Percentiles rank a stretch among this genome's conserved stretches.
Conservation (phyloP, 805 yeast species). For the Lipomyces starkeyi region DNA sequence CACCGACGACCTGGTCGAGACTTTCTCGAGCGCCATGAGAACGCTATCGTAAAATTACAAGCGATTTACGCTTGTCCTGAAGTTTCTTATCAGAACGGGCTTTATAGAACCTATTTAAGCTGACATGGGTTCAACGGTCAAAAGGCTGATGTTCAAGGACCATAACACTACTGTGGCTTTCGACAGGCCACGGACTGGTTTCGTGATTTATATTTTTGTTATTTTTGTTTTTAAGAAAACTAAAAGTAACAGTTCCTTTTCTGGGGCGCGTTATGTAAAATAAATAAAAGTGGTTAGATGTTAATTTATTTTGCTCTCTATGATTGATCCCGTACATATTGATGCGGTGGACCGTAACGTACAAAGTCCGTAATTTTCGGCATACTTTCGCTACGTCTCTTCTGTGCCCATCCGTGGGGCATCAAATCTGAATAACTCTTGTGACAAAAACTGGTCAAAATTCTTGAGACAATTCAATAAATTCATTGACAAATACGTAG, state of each 20-base stretch:
- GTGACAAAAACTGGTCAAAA: too few relatives aligned
- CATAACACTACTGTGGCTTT: neutral
- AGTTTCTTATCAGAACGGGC: neutral
- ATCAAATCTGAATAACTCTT: too few relatives aligned
- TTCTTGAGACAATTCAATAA: too few relatives aligned
- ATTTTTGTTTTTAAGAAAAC: slow-evolving; percentile 3
- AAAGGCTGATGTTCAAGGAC: neutral
- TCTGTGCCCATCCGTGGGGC: too few relatives aligned
- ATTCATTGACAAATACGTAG: neutral
- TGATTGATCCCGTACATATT: neutral
- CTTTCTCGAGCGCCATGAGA: neutral
- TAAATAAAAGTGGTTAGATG: neutral
- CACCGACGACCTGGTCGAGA: slow-evolving; percentile 54
- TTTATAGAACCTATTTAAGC: neutral
- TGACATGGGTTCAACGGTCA: neutral
- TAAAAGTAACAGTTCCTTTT: neutral
- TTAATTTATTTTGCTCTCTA: neutral
- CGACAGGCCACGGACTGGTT: neutral
- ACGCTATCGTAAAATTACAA: neutral
- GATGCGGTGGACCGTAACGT: neutral
- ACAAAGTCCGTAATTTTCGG: too few relatives aligned
- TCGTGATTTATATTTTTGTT: slow-evolving; percentile 4
- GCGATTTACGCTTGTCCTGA: neutral
- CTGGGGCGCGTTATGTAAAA: slow-evolving; percentile 1
- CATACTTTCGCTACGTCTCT: too few relatives aligned